Evolutionary conservation across 1,284 basidiomycete species (phyloP), one percentile per base, ranked within the genome.

Genomic region (Malassezia nana): DNA sequence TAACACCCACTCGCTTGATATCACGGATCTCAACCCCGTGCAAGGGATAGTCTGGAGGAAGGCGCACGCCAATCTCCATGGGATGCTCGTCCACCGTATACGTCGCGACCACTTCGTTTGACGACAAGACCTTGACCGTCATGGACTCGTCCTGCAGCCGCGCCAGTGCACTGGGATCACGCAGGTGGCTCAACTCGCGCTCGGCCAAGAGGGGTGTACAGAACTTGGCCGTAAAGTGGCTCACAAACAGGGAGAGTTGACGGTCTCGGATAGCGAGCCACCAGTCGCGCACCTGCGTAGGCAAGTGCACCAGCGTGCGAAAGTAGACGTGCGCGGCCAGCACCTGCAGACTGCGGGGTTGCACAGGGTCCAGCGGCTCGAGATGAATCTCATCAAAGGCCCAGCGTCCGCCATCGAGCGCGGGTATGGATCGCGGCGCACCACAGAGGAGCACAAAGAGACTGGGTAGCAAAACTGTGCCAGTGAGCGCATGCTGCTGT

Each of bases 11-110:
- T 57, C 83, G 81, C 69, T 84, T 83, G 41, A 86, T 78, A 66
- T 94, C 91, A 64, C 83, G 82, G 20, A 96, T 84, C 70, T 94
- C 90, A 30, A 96, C 85, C 30, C 81, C 81, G 63, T 85, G 85
- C 35, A 99, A 77, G 0, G 94, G 94, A 82, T 89, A 98, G 69
- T 96, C 91, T 4, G 76, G 72, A 0, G 94, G 94, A 28, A 98
- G 82, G 62, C 84, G 82, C 59, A 98, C 78, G 18, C 82, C 84
- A 52, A 99, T 84, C 76, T 98, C 92, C 69, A 99, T 82, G 38
- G 85, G 82, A 69, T 96, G 87, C 59, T 99, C 94, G 74, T 99
- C 94, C 0, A 99, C 85, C 7, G 82, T 79, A 70, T 95, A 99
- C 18, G 72, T 75, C 1, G 77, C 78, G 13, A 77, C 76, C 4